Conservation (phyloP, 139 green algal genomes). For the Marvania coccoides region DNA sequence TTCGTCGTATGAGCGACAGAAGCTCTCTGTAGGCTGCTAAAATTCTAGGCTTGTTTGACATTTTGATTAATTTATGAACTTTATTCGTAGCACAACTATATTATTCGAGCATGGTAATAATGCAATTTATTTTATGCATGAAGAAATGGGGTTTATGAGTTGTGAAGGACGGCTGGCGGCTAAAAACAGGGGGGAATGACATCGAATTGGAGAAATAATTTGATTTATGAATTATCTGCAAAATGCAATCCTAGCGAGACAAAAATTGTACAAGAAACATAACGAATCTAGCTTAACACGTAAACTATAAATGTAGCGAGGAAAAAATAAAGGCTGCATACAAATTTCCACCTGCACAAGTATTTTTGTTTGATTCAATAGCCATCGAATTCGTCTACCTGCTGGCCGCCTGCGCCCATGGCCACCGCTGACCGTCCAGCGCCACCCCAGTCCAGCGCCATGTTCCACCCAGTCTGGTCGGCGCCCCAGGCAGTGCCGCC, state of each 20-base stretch:
- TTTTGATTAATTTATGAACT: neutral
- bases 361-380: neutral
- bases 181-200: too few relatives aligned
- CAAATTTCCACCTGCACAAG: neutral
- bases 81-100: too few relatives aligned
- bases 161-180: too few relatives aligned
- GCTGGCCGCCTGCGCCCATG: neutral
- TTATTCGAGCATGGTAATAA: too few relatives aligned
- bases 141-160: neutral
- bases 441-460: neutral
- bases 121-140: slow-evolving; percentile 1
- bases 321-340: neutral
- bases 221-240: too few relatives aligned
- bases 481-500: neutral
- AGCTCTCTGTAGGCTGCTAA: slow-evolving; percentile 41
- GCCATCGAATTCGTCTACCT: neutral
- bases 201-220: too few relatives aligned
- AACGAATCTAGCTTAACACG: too few relatives aligned
- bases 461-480: neutral
- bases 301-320: too few relatives aligned
- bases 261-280: too few relatives aligned
- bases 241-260: too few relatives aligned
- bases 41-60: slow-evolving; percentile 9
- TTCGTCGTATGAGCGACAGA: slow-evolving; percentile 28
- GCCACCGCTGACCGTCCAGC: neutral